Conservation (phyloP, 768 basidiomycete genomes). For the Tricholoma terreum region DNA sequence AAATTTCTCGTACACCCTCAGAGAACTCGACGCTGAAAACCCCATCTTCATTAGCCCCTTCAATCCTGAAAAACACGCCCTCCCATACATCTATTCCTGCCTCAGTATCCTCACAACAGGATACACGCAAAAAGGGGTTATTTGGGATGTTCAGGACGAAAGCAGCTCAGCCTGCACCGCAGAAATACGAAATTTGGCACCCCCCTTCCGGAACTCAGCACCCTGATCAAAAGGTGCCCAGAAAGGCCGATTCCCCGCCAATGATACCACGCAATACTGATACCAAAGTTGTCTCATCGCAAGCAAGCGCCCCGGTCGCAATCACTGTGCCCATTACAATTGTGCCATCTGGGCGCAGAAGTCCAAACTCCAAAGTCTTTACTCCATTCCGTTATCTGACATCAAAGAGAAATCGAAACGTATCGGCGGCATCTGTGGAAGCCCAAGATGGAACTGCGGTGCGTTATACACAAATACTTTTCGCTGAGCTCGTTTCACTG, state of each 20-base stretch:
- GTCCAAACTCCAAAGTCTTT: conserved; percentile 46
- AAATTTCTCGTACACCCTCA: conserved; percentile 35
- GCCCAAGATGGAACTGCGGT: conserved; percentile 80
- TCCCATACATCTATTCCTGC: conserved; percentile 39
- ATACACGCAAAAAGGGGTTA: conserved; percentile 37
- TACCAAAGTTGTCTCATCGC: conserved; percentile 9
- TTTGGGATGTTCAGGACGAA: conserved; percentile 34
- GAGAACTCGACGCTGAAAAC: conserved; percentile 58
- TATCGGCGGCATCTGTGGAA: conserved; percentile 74
- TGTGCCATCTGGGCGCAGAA: conserved; percentile 33
- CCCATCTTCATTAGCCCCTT: conserved; percentile 60
- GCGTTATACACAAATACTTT: conserved; percentile 25
- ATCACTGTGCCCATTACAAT: conserved; percentile 31
- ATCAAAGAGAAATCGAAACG: conserved; percentile 56
- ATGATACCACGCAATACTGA: neutral
- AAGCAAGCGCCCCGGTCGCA: conserved; percentile 11
- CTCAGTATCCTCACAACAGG: conserved; percentile 36
- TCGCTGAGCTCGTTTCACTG: conserved; percentile 7
- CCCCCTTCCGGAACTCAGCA: conserved; percentile 18
- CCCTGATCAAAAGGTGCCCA: conserved; percentile 20
- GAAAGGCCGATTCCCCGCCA: conserved; percentile 2
- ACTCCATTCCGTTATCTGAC: conserved; percentile 62
- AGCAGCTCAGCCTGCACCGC: conserved; percentile 15
- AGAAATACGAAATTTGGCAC: conserved; percentile 4
- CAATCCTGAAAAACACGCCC: conserved; percentile 39